These are phyloP conservation scores for Venturia nashicola DNA, from an alignment of 2,329 filamentous ascomycete species.

Conservation along the genomic window DNA sequence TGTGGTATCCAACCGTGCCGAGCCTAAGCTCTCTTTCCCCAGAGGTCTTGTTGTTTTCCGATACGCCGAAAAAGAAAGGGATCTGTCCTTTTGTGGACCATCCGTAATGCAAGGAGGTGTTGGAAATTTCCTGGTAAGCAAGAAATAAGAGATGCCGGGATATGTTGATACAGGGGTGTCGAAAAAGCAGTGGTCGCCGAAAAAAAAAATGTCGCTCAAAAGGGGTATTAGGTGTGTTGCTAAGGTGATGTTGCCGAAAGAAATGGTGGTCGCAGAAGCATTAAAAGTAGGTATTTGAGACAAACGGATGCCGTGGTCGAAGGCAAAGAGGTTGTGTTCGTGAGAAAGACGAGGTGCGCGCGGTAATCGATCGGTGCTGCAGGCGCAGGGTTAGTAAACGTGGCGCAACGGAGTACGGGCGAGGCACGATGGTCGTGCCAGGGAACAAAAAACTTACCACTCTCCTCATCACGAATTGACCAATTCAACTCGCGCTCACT, in stretches of 20 bases:
- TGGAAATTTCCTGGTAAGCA: not conserved
- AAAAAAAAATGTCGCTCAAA: slow-evolving; percentile 5
- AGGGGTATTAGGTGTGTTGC: slow-evolving; percentile 6
- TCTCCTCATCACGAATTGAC: not conserved
- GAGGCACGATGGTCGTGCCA: not conserved
- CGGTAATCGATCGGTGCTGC: not conserved
- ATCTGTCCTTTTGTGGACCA: not conserved
- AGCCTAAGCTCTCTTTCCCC: not conserved
- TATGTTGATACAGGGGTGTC: slow-evolving; percentile 9
- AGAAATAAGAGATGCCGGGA: slow-evolving; percentile 5
- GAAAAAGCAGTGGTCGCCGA: not conserved
- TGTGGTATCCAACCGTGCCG: not conserved
- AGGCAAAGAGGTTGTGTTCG: not conserved
- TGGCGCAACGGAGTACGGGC: not conserved
- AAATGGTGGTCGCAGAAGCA: not conserved
- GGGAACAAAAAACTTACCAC: not conserved
- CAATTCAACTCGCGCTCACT: slow-evolving; percentile 11
- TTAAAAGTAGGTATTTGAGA: slow-evolving; percentile 1
- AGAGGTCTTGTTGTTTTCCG: not conserved
- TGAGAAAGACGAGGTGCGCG: not conserved
- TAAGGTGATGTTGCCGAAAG: not conserved
- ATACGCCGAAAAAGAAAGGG: slow-evolving; percentile 2
- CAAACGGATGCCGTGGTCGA: not conserved
- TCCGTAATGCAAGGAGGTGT: slow-evolving; percentile 2
- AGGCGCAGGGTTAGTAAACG: not conserved